Evolutionary conservation across 2,329 filamentous ascomycete genomes (phyloP).

Genomic region (Xylariales sp.): DNA sequence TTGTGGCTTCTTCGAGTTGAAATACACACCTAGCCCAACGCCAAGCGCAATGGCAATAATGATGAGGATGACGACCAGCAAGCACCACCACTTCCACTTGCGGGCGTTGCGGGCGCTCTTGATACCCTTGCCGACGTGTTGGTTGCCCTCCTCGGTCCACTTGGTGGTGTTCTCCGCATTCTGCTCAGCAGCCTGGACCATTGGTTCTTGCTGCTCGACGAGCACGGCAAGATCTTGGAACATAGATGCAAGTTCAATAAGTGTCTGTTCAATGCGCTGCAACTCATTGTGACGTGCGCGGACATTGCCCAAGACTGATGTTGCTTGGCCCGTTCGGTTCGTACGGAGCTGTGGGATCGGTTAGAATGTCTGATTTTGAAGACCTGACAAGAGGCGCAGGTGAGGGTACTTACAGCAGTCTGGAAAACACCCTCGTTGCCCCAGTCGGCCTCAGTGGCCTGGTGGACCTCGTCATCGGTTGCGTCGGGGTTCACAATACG

Average conservation of each 20-base stretch:
- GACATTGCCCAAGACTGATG: slow-evolving; percentile 70
- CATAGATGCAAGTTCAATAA: slow-evolving; percentile 63
- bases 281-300: slow-evolving; percentile 81
- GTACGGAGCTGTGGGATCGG: slow-evolving; percentile 58
- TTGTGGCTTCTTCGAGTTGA: neutral
- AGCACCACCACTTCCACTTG: slow-evolving; percentile 79
- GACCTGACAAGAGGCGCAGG: slow-evolving; percentile 4
- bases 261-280: slow-evolving; percentile 71
- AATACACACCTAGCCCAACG: slow-evolving; percentile 46
- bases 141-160: slow-evolving; percentile 65
- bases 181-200: slow-evolving; percentile 57
- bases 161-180: slow-evolving; percentile 62
- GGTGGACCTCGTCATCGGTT: slow-evolving; percentile 64
- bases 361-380: neutral
- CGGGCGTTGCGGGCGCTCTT: slow-evolving; percentile 61
- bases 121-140: slow-evolving; percentile 64
- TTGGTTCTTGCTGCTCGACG: slow-evolving; percentile 66
- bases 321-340: slow-evolving; percentile 70
- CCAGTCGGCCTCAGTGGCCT: slow-evolving; percentile 68
- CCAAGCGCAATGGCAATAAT: slow-evolving; percentile 50
- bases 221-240: slow-evolving; percentile 72
- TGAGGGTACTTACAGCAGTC: slow-evolving; percentile 59
- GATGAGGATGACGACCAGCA: slow-evolving; percentile 57
- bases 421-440: slow-evolving; percentile 78
- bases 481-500: slow-evolving; percentile 78